Base-by-base conservation (phyloP, 2,329 filamentous ascomycete genomes). In the Trichoderma afroharzianum region DNA sequence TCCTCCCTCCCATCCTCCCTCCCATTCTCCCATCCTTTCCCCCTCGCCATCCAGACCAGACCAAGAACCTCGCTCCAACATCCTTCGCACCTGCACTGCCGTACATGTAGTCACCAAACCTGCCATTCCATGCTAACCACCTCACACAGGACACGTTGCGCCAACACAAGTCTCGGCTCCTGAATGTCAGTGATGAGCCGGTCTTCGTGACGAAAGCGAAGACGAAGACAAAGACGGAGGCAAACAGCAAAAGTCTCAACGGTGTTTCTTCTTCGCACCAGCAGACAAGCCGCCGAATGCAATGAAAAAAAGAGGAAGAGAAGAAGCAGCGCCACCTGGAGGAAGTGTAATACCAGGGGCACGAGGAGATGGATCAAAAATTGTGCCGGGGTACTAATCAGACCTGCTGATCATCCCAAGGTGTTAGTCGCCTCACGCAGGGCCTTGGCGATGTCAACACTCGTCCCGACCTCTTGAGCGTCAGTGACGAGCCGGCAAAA, bases 391-490 rank as follows among this genome's bases (percentile, higher is more conserved):
- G 30, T 67, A 67, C 63, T 30, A 43, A 39, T 24, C 15, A 57
- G 21, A 67, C 50, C 21, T 14, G 24, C 50, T 67, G 63, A 58
- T 64, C 63, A 67, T 58, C 53, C 32, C 33, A 58, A 68, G 63
- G 53, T 57, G 24, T 68, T 68, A 68, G 50, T 68, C 63, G 63
- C 63, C 50, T 68, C 50, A 68, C 47, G 63, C 63, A 67, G 50
- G 32, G 43, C 63, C 63, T 58, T 57, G 53, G 63, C 47, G 14
- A 68, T 68, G 63, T 24, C 50, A 68, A 68, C 63, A 15, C 63
- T 24, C 30, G 58, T 68, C 63, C 50, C 14, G 32, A 68, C 15
- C 26, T 8, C 63, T 58, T 68, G 63, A 68, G 39, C 53, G 15
- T 68, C 63, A 14, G 28, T 33, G 43, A 53, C 33, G 43, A 64